Evolutionary conservation across 2,329 filamentous ascomycete genomes (phyloP), one percentile per base, ranked within the genome.

Genomic region (Aspergillus alliaceus): DNA sequence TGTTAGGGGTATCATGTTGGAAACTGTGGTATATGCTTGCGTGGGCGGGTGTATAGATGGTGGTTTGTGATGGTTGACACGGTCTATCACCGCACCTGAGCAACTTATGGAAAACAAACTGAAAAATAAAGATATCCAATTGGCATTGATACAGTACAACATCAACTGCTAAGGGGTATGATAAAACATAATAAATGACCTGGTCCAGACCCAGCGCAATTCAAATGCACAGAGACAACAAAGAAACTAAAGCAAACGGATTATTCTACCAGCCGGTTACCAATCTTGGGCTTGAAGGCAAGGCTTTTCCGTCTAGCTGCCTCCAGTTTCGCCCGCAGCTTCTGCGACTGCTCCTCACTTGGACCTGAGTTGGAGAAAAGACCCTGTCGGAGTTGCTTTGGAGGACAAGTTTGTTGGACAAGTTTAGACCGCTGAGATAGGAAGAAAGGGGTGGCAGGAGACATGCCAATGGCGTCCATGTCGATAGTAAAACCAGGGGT

Each of bases 221-320:
- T 4, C 22, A 49, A 42, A 59, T 52, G 39, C 34, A 60, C 46
- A 24, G 51, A 60, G 42, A 8, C 15, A 40, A 50, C n/a, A 50
- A 51, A 40, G 34, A 54, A 58, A 51, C 24, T 22, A 44, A 29
- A 54, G 34, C 34, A 51, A 58, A 44, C 27, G 46, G 59, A 57
- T 65, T 64, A 70, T 40, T 80, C 84, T 25, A 85, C 82, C 64
- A 93, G 75, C 2, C 90, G 90, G 72, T 90, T 93, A 18, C 84
- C 87, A 57, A 91, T 77, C 75, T 89, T 89, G 29, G 90, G 90
- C 31, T 88, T 88, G 77, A 87, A 91, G 68, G 90, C 88, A 72
- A 91, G 71, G 68, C 88, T 93, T 83, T 90, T 91, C 59, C 90
- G 82, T 59, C 89, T 81, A 0, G 89, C 89, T 11, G 87, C 86